Conservation (phyloP, 306 rosid genomes). For the Lathyrus aphaca region DNA sequence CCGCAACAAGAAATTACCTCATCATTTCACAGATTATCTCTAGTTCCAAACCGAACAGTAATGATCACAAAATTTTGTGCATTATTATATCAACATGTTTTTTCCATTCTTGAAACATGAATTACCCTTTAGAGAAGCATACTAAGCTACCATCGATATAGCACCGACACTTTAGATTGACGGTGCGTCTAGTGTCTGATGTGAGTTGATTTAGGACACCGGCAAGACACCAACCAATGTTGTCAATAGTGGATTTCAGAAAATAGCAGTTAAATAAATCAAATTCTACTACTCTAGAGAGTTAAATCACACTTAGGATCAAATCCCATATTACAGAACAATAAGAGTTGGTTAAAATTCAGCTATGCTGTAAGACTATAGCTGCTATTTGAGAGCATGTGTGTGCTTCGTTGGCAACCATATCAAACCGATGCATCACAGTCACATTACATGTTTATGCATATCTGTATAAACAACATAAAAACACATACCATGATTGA, state of each 20-base stretch:
- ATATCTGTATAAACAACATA: neutral
- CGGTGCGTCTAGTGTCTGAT: neutral
- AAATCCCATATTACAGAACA: neutral
- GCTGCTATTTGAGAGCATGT: neutral
- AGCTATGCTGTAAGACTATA: neutral
- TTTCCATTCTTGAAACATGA: constrained; percentile 12
- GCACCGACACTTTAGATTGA: neutral
- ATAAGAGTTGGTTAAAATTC: neutral
- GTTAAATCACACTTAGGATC: neutral
- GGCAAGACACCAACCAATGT: neutral
- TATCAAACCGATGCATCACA: constrained; percentile 8
- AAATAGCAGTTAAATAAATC: neutral
- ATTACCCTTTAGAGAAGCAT: constrained; percentile 8
- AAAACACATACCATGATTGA: constrained; percentile 68
- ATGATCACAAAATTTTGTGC: neutral
- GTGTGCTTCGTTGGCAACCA: constrained; percentile 2
- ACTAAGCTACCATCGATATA: constrained; percentile 8
- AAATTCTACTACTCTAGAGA: neutral
- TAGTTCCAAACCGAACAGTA: no score
- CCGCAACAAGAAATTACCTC: no score
- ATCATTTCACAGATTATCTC: no score
- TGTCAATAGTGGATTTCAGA: neutral
- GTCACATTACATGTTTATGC: constrained; percentile 1
- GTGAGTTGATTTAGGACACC: neutral
- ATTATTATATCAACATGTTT: neutral